phyloP scores from a whole-genome alignment of 2,329 filamentous ascomycete genomes.

The Neofusicoccum sp. region DNA sequence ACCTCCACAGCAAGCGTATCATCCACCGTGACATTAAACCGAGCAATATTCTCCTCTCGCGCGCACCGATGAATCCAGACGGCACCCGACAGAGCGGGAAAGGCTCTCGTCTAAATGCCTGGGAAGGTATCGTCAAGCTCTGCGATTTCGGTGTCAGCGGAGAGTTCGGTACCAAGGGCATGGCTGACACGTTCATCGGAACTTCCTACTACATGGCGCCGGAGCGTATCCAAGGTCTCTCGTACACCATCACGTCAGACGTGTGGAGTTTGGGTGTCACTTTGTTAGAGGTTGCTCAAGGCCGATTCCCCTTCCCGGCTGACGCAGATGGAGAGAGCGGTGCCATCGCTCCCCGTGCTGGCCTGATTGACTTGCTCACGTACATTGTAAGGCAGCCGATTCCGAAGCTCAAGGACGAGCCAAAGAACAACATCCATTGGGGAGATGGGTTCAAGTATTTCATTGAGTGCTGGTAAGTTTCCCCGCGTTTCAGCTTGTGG shows the following conservation, averaged over 20 bases:
- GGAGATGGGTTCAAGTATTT: constrained; percentile 99
- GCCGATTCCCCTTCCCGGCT: constrained; percentile 96
- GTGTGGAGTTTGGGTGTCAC: constrained; percentile 98
- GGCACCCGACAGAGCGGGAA: background rate
- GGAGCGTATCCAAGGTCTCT: constrained; percentile 94
- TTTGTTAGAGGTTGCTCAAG: constrained; percentile 96
- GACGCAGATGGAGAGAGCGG: constrained; percentile 58
- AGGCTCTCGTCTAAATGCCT: constrained; percentile 13
- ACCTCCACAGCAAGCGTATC: constrained; percentile 92
- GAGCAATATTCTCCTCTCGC: constrained; percentile 91
- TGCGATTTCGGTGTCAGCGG: constrained; percentile 98
- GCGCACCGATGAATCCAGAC: constrained; percentile 37
- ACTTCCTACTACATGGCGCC: constrained; percentile 99
- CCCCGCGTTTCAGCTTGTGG: background rate
- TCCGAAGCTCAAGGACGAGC: constrained; percentile 93
- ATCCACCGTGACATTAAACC: constrained; percentile 99
- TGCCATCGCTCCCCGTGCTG: constrained; percentile 89
- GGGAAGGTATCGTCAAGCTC: constrained; percentile 86
- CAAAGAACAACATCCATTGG: constrained; percentile 85
- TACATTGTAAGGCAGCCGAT: constrained; percentile 97
- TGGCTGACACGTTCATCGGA: constrained; percentile 98
- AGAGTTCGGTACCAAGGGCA: constrained; percentile 97
- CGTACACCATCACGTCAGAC: constrained; percentile 97
- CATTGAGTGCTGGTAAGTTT: constrained; percentile 93
- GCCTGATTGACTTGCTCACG: constrained; percentile 89